Conservation (phyloP, 139 green algal genomes). For the Pleodorina starrii region DNA sequence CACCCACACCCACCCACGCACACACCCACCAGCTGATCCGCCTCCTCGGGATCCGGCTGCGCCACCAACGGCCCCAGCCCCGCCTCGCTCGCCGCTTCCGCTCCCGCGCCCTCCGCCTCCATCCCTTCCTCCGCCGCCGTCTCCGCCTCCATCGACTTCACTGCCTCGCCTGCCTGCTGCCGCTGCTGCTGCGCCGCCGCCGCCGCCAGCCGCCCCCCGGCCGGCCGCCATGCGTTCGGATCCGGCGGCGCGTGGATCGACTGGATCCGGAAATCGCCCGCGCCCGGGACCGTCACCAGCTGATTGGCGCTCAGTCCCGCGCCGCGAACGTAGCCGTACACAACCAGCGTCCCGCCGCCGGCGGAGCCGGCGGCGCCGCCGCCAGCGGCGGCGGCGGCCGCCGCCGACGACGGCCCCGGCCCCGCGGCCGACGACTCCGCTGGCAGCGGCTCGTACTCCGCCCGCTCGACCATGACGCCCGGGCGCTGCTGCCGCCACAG, state of each 20-base stretch:
- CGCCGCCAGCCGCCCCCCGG: not conserved
- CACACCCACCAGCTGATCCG: slow-evolving; percentile 69
- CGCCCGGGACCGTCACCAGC: slow-evolving; percentile 81
- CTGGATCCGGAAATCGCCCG: slow-evolving; percentile 86
- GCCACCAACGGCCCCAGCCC: slow-evolving; percentile 58
- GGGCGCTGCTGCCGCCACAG: slow-evolving; percentile 85
- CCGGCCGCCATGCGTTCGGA: slow-evolving; percentile 4
- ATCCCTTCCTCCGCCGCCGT: slow-evolving; percentile 37
- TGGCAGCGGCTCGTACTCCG: slow-evolving; percentile 50
- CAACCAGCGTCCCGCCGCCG: slow-evolving; percentile 57
- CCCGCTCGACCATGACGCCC: slow-evolving; percentile 75
- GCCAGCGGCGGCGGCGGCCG: not conserved
- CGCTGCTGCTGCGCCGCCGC: no score
- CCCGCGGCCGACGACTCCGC: slow-evolving; percentile 14
- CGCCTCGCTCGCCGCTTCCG: not conserved
- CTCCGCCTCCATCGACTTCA: slow-evolving; percentile 44
- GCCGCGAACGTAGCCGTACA: slow-evolving; percentile 81
- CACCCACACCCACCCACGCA: no score
- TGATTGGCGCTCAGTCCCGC: slow-evolving; percentile 83
- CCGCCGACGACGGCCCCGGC: not conserved
- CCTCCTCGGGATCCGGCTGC: slow-evolving; percentile 60
- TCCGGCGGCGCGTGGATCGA: slow-evolving; percentile 69
- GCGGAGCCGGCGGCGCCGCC: slow-evolving; percentile 26
- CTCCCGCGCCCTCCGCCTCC: slow-evolving; percentile 17
- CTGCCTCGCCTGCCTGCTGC: slow-evolving; percentile 18